Conservation (phyloP, 2,329 filamentous ascomycete species). For the Trichocomaceae sp. region DNA sequence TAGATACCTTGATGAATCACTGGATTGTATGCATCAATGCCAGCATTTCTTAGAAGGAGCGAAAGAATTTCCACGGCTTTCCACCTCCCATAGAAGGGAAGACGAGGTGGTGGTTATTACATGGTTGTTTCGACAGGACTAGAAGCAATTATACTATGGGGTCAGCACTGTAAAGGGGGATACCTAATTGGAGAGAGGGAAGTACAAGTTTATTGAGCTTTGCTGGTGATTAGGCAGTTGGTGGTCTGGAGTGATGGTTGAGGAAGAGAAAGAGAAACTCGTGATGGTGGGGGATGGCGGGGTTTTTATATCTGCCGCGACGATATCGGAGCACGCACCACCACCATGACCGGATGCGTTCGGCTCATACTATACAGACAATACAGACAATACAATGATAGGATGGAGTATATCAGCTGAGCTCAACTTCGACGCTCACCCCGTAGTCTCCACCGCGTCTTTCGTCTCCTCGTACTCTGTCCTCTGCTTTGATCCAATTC, state of each 20-base stretch:
- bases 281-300: slow-evolving; percentile 12
- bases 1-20: slow-evolving; percentile 43
- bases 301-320: slow-evolving; percentile 8
- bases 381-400: neutral
- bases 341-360: no score
- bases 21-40: slow-evolving; percentile 1
- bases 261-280: slow-evolving; percentile 12
- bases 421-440: slow-evolving; percentile 33
- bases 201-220: slow-evolving; percentile 7
- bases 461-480: slow-evolving; percentile 8
- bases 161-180: slow-evolving; percentile 2
- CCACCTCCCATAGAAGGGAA: slow-evolving; percentile 21
- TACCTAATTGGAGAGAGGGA: neutral
- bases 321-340: slow-evolving; percentile 1
- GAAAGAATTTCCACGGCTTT: slow-evolving; percentile 33
- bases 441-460: slow-evolving; percentile 35
- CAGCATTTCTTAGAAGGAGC: slow-evolving; percentile 27
- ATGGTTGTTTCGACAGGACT: slow-evolving; percentile 16
- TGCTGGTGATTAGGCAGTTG: no score
- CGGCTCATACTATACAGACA: no score
- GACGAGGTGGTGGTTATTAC: slow-evolving; percentile 20
- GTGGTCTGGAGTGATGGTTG: neutral
- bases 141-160: neutral
- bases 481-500: slow-evolving; percentile 40
- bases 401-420: no score